phyloP scores from a whole-genome alignment of 2,329 filamentous ascomycete species.

The Paramyrothecium sp. region DNA sequence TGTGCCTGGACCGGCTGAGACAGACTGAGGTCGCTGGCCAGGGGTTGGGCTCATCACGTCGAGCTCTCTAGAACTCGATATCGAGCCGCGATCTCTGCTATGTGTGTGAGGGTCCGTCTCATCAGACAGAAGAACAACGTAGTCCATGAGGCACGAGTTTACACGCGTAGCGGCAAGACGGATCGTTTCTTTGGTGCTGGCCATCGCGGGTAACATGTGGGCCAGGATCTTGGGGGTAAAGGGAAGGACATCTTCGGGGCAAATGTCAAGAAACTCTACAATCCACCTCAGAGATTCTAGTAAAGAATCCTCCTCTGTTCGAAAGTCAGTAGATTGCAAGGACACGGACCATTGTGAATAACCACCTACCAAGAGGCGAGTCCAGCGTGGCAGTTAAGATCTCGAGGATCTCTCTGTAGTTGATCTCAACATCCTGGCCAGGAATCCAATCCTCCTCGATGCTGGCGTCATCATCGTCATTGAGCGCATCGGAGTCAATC shows the following conservation, averaged over 20 bases:
- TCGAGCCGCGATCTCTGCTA: constrained; percentile 47
- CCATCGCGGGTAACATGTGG: constrained; percentile 90
- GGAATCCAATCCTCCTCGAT: constrained; percentile 95
- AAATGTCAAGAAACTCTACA: constrained; percentile 94
- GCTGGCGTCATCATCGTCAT: constrained; percentile 57
- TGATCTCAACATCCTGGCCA: constrained; percentile 93
- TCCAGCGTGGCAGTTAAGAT: constrained; percentile 89
- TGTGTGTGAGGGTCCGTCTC: constrained; percentile 43
- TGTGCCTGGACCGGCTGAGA: constrained; percentile 43
- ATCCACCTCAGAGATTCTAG: constrained; percentile 93
- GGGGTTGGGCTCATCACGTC: constrained; percentile 53
- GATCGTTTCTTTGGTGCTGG: constrained; percentile 85
- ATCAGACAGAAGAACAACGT: constrained; percentile 87
- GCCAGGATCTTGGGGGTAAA: constrained; percentile 92
- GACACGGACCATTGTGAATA: background rate
- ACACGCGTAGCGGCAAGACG: constrained; percentile 85
- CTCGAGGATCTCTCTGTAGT: constrained; percentile 86
- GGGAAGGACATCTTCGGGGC: constrained; percentile 90
- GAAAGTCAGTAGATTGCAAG: constrained; percentile 10
- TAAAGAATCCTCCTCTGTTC: constrained; percentile 81
- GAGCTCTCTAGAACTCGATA: constrained; percentile 52
- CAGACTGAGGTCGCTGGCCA: constrained; percentile 41
- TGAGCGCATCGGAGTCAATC: constrained; percentile 54
- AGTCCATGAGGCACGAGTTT: constrained; percentile 88
- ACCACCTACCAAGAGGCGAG: constrained; percentile 66